A percentile compares a stretch with the other conserved stretches of the same genome.
Evolutionary conservation across 192 early-diverging fungal species (phyloP).

Genomic region (Backusella luteola): DNA sequence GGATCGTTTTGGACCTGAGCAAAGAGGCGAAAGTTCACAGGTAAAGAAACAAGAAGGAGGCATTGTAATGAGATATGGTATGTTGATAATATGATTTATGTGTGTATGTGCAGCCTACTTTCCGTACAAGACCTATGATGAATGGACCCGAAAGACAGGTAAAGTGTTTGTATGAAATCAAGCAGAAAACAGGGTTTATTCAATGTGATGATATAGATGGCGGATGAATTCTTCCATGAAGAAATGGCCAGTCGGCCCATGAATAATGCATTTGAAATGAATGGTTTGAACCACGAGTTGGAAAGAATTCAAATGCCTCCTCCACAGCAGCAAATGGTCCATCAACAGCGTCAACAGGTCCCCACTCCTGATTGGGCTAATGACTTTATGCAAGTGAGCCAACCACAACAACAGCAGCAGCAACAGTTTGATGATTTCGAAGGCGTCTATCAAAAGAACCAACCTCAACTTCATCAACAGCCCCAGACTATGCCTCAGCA

Average conservation of each 20-base stretch:
- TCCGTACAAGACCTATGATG: constrained; percentile 9
- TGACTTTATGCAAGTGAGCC: constrained; percentile 58
- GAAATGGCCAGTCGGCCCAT: constrained; percentile 24
- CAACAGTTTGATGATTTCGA: constrained; percentile 49
- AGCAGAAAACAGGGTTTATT: background rate
- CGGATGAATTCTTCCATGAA: constrained; percentile 54
- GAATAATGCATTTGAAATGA: constrained; percentile 62
- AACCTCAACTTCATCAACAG: constrained; percentile 9
- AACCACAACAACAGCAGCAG: constrained; percentile 17
- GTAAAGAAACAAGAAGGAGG: background rate
- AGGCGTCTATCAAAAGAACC: constrained; percentile 27
- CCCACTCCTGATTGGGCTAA: constrained; percentile 60
- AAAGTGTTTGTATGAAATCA: background rate
- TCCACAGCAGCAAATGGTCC: background rate
- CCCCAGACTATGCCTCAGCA: background rate
- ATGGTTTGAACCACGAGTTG: constrained; percentile 69
- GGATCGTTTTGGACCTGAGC: constrained; percentile 27
- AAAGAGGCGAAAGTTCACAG: constrained; percentile 32
- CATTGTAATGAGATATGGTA: background rate
- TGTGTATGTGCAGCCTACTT: constrained; percentile 1
- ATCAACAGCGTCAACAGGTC: constrained; percentile 3
- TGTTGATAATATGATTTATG: background rate
- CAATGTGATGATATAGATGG: constrained; percentile 37
- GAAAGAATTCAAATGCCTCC: constrained; percentile 44
- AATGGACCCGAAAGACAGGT: background rate